Base-by-base conservation (phyloP, 148 eudicot genomes). In the Hydrangea macrophylla region DNA sequence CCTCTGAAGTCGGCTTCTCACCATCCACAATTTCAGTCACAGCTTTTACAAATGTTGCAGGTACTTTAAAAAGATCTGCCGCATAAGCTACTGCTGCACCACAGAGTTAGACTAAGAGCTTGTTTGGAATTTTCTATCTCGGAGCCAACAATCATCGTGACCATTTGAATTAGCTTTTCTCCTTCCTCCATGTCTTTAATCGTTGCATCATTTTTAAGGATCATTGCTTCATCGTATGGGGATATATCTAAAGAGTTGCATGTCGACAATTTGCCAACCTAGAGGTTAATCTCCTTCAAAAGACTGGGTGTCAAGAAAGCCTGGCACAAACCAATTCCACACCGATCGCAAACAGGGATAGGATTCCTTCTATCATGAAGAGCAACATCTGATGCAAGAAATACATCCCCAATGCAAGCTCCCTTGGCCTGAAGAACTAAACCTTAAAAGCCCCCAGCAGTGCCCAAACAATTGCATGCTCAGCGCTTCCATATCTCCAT, bases 351-450 rank as follows among this genome's bases (percentile, higher is more conserved):
- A 36, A 92, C 98, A 68, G 97, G 98, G 64, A 94, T 86, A n/a
- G 98, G 97, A 70, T 86, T 94, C 82, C 98, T 86, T 66, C 98
- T 81, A 60, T 94, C 98, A 72, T 94, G 98, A 77, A 94, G 90
- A 42, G 97, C 92, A 68, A 94, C 79, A 20, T 90, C 89, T 45
- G 97, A 83, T 64, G 85, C 97, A 75, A 90, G 84, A 68, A 71
- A 90, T 37, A 94, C 86, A 82, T 94, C 97, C 31, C 92, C 90
- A 59, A 94, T 80, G 69, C 73, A 70, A 64, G 98, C 97, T 68
- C 92, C 98, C 79, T 94, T 94, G 69, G 77, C 97, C 98, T 94
- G 86, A 60, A 77, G 71, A 62, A n/a, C n/a, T n/a, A n/a, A n/a
- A n/a, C n/a, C n/a, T n/a, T n/a, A n/a, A n/a, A n/a, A n/a, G n/a